Evolutionary conservation across 2,329 filamentous ascomycete species (phyloP).

Genomic region (Annulohypoxylon truncatum): DNA sequence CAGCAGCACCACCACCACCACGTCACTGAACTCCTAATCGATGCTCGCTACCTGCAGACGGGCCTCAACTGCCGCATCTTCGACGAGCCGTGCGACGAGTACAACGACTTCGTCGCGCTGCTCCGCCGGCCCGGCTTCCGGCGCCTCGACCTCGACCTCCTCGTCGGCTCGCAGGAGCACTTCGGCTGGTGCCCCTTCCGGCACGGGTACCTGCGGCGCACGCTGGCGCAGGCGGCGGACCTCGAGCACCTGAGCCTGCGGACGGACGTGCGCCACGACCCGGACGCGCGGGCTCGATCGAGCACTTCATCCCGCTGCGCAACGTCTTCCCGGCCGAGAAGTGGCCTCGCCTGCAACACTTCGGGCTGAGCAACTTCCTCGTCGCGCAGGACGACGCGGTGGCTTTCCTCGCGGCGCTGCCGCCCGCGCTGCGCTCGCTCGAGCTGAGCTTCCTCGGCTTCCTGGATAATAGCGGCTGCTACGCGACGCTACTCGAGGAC

Average conservation of each 20-base stretch:
- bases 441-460: background rate
- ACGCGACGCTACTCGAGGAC: background rate
- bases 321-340: background rate
- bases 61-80: background rate
- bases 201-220: background rate
- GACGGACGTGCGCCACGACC: background rate
- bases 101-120: background rate
- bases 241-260: background rate
- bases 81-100: background rate
- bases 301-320: background rate
- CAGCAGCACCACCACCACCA: no score
- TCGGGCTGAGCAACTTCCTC: background rate
- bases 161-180: background rate
- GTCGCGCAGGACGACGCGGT: background rate
- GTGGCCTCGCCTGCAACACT: background rate
- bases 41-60: background rate
- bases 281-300: background rate
- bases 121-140: background rate
- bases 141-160: background rate
- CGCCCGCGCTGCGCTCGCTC: background rate
- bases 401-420: background rate
- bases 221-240: background rate
- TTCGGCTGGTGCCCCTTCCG: background rate
- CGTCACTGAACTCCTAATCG: background rate
- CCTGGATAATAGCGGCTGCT: background rate